phyloP scores from a whole-genome alignment of 306 rosid species.

The Cucurbita maxima region DNA sequence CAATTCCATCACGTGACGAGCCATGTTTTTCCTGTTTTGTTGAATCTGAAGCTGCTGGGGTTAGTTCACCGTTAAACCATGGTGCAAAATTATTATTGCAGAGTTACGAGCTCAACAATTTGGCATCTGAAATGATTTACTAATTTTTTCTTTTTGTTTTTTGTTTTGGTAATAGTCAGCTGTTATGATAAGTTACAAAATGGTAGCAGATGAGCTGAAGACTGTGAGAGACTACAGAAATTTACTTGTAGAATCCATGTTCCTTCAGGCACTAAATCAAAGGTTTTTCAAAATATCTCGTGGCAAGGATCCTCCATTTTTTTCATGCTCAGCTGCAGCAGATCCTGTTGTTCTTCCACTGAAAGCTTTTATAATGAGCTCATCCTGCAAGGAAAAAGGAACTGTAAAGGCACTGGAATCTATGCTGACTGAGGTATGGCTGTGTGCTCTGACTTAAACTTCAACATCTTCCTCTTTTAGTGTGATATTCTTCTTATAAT shows the following conservation, averaged over 20 bases:
- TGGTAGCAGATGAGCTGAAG: constrained; percentile 56
- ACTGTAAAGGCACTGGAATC: constrained; percentile 72
- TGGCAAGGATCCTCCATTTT: constrained; percentile 85
- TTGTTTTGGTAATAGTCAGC: constrained; percentile 48
- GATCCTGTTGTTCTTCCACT: constrained; percentile 73
- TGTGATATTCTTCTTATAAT: neutral
- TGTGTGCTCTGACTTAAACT: constrained; percentile 1
- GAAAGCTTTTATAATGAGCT: constrained; percentile 74
- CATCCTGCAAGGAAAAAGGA: constrained; percentile 79
- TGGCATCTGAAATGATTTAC: neutral
- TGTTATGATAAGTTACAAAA: constrained; percentile 91
- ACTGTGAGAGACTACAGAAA: constrained; percentile 77
- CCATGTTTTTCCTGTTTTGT: constrained; percentile 81
- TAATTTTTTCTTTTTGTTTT: constrained; percentile 10
- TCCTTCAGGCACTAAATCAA: constrained; percentile 72
- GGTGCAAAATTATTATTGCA: neutral
- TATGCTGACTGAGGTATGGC: constrained; percentile 64
- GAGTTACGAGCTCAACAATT: neutral
- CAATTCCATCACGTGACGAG: constrained; percentile 68
- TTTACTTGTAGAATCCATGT: constrained; percentile 90
- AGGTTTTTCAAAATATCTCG: constrained; percentile 89
- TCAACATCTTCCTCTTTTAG: constrained; percentile 7
- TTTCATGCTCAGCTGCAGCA: constrained; percentile 81
- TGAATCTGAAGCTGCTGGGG: constrained; percentile 98
- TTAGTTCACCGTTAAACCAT: constrained; percentile 35